phyloP scores from a whole-genome alignment of 306 rosid species.

The Fragaria iinumae region DNA sequence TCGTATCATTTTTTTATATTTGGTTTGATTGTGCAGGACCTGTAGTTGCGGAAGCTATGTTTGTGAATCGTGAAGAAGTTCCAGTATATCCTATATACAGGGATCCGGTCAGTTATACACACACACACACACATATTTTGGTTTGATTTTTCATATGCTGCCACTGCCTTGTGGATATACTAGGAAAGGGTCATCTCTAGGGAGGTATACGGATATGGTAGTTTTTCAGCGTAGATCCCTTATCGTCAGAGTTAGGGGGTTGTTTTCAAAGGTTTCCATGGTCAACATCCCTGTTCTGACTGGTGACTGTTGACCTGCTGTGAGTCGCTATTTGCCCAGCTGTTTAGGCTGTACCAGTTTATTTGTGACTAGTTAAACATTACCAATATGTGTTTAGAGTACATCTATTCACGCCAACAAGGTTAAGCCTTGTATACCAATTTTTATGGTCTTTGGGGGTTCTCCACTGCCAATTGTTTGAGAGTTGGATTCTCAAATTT shows the following conservation, averaged over 20 bases:
- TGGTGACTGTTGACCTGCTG: neutral
- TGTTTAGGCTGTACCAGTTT: neutral
- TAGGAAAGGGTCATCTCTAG: neutral
- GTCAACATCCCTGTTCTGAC: neutral
- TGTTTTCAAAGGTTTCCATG: too few relatives aligned
- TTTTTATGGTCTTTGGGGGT: neutral
- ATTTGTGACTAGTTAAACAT: neutral
- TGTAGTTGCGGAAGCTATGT: slow-evolving; percentile 93
- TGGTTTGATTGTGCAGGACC: slow-evolving; percentile 69
- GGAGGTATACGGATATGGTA: neutral
- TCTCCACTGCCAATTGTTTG: neutral
- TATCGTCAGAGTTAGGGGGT: neutral
- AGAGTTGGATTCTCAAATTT: neutral
- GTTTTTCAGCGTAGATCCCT: neutral
- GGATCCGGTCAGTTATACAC: slow-evolving; percentile 69
- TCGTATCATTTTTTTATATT: neutral
- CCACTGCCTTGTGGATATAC: neutral
- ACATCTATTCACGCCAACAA: neutral
- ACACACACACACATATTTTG: too few relatives aligned
- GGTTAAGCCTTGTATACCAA: neutral
- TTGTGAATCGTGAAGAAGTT: slow-evolving; percentile 91
- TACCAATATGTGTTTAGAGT: neutral
- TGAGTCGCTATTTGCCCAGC: neutral
- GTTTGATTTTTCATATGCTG: neutral
- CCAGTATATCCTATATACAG: slow-evolving; percentile 87